A percentile compares a stretch with the other conserved stretches of the same genome.
phyloP scores from a whole-genome alignment of 192 early-diverging fungal genomes.

The Coemansia sp. region DNA sequence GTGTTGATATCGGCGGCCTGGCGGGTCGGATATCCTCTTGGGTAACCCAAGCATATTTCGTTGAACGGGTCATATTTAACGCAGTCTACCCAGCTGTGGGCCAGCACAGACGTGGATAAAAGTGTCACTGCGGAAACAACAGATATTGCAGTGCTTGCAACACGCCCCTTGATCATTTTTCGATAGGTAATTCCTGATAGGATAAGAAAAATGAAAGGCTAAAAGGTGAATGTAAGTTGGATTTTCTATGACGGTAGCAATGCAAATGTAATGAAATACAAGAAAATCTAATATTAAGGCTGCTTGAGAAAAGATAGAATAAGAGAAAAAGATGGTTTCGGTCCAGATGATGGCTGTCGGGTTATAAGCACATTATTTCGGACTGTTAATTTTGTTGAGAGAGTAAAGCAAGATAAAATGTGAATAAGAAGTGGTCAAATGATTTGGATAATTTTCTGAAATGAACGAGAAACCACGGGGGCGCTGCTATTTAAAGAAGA shows the following conservation, averaged over 20 bases:
- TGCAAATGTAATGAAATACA: background rate
- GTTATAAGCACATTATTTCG: too few species aligned
- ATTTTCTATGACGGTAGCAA: background rate
- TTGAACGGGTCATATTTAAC: slow-evolving; percentile 54
- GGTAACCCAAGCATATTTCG: slow-evolving; percentile 53
- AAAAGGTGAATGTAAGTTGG: background rate
- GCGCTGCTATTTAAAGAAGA: too few species aligned
- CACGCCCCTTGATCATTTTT: background rate
- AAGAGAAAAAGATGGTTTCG: too few species aligned
- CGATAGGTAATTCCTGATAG: background rate
- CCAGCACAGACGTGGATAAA: slow-evolving; percentile 45
- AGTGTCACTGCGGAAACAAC: background rate
- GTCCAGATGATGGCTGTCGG: too few species aligned
- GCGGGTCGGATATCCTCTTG: slow-evolving; percentile 60
- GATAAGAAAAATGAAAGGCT: background rate
- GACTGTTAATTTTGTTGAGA: too few species aligned
- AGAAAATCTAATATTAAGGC: too few species aligned
- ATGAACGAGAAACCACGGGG: too few species aligned
- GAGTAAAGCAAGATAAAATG: too few species aligned
- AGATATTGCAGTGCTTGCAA: background rate
- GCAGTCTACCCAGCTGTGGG: slow-evolving; percentile 67
- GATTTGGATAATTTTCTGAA: too few species aligned
- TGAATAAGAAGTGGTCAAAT: too few species aligned
- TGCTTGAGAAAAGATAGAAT: too few species aligned
- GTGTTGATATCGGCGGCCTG: slow-evolving; percentile 51